phyloP scores from a whole-genome alignment of 78 protist species.

The Tieghemostelium lacteum region DNA sequence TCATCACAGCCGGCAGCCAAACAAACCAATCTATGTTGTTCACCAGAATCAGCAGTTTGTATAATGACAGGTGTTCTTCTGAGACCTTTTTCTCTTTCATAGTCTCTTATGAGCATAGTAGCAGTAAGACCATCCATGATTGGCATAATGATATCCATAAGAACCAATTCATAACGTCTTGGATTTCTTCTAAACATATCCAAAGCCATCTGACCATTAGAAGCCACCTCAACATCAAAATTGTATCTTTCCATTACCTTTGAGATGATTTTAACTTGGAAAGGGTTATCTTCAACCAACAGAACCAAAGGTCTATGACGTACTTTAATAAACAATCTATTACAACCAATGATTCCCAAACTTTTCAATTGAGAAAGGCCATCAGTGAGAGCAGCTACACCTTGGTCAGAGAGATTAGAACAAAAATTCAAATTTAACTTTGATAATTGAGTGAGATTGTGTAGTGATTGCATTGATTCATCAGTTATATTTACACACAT shows the following conservation, averaged over 20 bases:
- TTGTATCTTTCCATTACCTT: conserved; percentile 69
- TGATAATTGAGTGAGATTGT: conserved; percentile 48
- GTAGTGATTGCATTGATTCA: conserved; percentile 13
- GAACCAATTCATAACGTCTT: conserved; percentile 69
- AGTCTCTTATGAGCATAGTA: conserved; percentile 73
- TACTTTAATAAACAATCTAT: conserved; percentile 75
- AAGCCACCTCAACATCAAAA: conserved; percentile 81
- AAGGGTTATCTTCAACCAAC: conserved; percentile 70
- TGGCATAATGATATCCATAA: conserved; percentile 83
- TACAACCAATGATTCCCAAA: conserved; percentile 70
- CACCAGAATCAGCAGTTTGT: conserved; percentile 76
- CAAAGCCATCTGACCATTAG: conserved; percentile 79
- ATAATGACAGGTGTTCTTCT: conserved; percentile 78
- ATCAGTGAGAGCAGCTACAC: conserved; percentile 45
- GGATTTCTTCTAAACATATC: conserved; percentile 78
- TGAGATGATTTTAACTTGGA: conserved; percentile 69
- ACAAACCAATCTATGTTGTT: conserved; percentile 53
- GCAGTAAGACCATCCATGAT: conserved; percentile 82
- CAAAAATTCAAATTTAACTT: conserved; percentile 67
- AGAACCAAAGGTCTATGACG: conserved; percentile 77
- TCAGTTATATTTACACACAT: conserved; percentile 65
- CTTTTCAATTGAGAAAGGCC: conserved; percentile 49
- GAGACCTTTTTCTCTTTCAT: conserved; percentile 68
- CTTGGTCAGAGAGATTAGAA: conserved; percentile 38
- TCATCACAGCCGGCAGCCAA: conserved; percentile 83